Evolutionary conservation across 176 grass and related monocot species (phyloP).

Genomic region (Typha latifolia): DNA sequence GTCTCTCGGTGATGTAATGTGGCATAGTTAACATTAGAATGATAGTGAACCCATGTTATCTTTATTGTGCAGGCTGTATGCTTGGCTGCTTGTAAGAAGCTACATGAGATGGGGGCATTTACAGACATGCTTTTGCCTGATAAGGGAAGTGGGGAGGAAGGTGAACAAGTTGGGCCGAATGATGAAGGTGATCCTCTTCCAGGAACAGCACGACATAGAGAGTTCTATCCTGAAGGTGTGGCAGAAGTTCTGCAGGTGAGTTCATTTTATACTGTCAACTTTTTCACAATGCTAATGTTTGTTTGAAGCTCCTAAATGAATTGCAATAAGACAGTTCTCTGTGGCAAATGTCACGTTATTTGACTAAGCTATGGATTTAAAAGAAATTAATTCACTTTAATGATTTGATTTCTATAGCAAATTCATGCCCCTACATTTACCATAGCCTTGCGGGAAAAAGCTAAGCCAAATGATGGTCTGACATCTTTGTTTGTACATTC

Average conservation of each 20-base stretch:
- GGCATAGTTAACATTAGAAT: slow-evolving; percentile 3
- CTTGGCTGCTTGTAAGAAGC: slow-evolving; percentile 96
- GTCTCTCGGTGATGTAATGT: slow-evolving; percentile 4
- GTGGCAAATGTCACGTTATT: too few relatives aligned
- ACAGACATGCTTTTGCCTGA: slow-evolving; percentile 99
- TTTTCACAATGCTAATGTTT: not conserved
- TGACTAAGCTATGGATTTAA: not conserved
- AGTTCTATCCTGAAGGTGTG: slow-evolving; percentile 98
- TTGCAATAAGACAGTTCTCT: too few relatives aligned
- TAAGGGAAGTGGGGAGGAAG: slow-evolving; percentile 74
- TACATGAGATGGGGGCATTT: slow-evolving; percentile 98
- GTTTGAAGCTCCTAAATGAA: not conserved
- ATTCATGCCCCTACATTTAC: not conserved
- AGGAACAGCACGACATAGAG: slow-evolving; percentile 89
- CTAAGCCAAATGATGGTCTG: not conserved
- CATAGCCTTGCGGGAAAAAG: not conserved
- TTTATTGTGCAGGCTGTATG: slow-evolving; percentile 72
- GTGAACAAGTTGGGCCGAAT: slow-evolving; percentile 61
- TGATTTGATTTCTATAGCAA: not conserved
- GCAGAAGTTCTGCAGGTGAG: slow-evolving; percentile 68
- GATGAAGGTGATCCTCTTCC: slow-evolving; percentile 93
- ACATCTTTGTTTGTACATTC: not conserved
- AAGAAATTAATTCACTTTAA: not conserved
- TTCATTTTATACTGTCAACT: slow-evolving; percentile 4
- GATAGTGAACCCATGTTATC: slow-evolving; percentile 8